Evolutionary conservation across 2,329 filamentous ascomycete genomes (phyloP).

Genomic region (Pyrenophora teres): DNA sequence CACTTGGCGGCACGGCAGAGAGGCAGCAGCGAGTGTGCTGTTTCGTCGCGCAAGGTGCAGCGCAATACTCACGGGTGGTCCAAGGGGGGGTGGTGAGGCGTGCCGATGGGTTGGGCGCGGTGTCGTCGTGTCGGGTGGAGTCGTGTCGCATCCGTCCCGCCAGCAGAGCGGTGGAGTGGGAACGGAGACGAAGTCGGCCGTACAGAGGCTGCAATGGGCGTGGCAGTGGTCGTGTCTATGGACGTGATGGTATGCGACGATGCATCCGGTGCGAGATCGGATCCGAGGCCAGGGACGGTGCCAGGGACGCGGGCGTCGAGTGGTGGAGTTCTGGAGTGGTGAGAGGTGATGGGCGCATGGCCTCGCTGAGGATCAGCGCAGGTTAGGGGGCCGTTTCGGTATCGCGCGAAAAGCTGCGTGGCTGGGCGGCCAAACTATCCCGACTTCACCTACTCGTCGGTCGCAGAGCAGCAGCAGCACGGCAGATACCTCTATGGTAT

Average conservation of each 20-base stretch:
- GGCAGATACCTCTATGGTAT: background rate
- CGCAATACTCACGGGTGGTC: conserved; percentile 30
- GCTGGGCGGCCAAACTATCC: conserved; percentile 27
- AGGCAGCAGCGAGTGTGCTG: conserved; percentile 22
- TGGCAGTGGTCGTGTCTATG: conserved; percentile 25
- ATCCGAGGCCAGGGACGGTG: conserved; percentile 31
- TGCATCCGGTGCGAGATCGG: conserved; percentile 32
- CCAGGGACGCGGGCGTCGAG: conserved; percentile 32
- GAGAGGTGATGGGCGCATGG: conserved; percentile 33
- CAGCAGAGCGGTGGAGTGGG: conserved; percentile 30
- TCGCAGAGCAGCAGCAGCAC: conserved; percentile 1
- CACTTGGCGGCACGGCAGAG: conserved; percentile 34
- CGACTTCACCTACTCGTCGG: conserved; percentile 4
- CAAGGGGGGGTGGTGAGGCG: conserved; percentile 16
- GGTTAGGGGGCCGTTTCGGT: conserved; percentile 29
- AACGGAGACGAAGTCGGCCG: conserved; percentile 15
- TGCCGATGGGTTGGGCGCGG: conserved; percentile 32
- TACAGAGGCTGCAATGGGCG: conserved; percentile 31
- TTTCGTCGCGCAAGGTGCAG: conserved; percentile 24
- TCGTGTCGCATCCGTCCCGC: conserved; percentile 45
- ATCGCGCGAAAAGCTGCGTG: conserved; percentile 29
- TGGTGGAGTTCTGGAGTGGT: conserved; percentile 31
- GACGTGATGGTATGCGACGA: conserved; percentile 31
- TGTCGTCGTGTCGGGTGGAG: conserved; percentile 26
- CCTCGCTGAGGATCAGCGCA: conserved; percentile 28